Percentiles rank a stretch among this genome's conserved stretches.
Conservation (phyloP, 371 early-diverging fungal species). For the Mortierella sp. region DNA sequence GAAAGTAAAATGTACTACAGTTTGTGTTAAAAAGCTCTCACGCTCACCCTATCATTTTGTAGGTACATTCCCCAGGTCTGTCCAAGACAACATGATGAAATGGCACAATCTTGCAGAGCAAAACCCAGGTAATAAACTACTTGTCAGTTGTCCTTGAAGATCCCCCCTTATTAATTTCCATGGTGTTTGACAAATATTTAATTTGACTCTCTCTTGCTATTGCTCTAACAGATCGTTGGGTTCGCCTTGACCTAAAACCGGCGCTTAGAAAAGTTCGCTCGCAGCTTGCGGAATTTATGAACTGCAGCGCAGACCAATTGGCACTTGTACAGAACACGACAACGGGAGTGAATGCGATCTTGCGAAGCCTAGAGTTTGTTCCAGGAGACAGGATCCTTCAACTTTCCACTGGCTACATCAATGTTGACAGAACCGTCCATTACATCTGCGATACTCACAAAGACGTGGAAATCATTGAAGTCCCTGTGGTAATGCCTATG, state of each 20-base stretch:
- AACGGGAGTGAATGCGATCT: constrained; percentile 59
- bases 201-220: too few species aligned
- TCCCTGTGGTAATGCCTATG: constrained; percentile 46
- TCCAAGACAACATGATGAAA: constrained; percentile 41
- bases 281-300: constrained; percentile 48
- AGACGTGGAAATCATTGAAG: constrained; percentile 44
- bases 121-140: constrained; percentile 29
- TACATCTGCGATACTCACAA: constrained; percentile 55
- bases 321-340: constrained; percentile 62
- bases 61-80: constrained; percentile 45
- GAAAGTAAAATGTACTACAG: background rate
- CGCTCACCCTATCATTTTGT: background rate
- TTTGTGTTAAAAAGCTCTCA: too few species aligned
- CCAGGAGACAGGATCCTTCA: constrained; percentile 60
- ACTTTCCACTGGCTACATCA: constrained; percentile 62
- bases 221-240: constrained; percentile 29
- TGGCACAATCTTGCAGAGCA: constrained; percentile 43
- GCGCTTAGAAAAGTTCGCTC: constrained; percentile 23
- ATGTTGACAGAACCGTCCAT: constrained; percentile 57
- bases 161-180: background rate
- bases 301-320: constrained; percentile 59
- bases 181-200: background rate
- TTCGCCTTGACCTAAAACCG: constrained; percentile 38
- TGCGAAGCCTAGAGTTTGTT: constrained; percentile 57
- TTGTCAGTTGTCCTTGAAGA: background rate